phyloP scores from a whole-genome alignment of 2,329 filamentous ascomycete species.

The Ceratocystis cacaofunesta region DNA sequence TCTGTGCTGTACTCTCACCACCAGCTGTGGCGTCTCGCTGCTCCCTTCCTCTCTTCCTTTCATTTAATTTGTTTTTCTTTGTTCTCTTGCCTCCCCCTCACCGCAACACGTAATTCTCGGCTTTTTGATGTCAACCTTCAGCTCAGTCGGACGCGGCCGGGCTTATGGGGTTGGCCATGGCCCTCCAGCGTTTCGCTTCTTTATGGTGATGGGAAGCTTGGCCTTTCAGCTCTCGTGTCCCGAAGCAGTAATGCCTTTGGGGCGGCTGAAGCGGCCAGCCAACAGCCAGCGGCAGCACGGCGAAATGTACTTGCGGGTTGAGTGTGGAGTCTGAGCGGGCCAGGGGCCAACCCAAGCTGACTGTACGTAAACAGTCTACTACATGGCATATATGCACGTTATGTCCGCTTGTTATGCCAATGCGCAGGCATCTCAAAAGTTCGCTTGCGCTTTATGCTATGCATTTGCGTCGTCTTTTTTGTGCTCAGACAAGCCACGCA shows the following conservation, averaged over 20 bases:
- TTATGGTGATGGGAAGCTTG: neutral
- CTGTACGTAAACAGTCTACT: too few relatives aligned
- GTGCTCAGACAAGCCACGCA: too few relatives aligned
- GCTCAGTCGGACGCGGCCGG: neutral
- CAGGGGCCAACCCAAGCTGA: neutral
- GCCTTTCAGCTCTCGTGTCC: neutral
- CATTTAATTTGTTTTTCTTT: neutral
- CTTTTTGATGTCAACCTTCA: neutral
- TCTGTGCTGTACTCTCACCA: too few relatives aligned
- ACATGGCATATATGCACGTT: neutral
- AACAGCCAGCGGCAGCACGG: neutral
- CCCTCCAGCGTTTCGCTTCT: neutral
- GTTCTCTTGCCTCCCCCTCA: neutral
- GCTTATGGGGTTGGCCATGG: neutral
- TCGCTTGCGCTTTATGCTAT: too few relatives aligned
- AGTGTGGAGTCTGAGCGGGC: neutral
- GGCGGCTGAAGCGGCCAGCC: too few relatives aligned
- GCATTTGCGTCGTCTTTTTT: too few relatives aligned
- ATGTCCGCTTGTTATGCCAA: neutral
- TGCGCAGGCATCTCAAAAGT: too few relatives aligned
- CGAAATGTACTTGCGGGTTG: neutral
- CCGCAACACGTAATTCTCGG: neutral
- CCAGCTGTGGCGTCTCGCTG: too few relatives aligned
- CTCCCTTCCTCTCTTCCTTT: too few relatives aligned
- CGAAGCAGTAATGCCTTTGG: neutral